Conservation (phyloP, 2,329 filamentous ascomycete species). For the Penicillium sp. region DNA sequence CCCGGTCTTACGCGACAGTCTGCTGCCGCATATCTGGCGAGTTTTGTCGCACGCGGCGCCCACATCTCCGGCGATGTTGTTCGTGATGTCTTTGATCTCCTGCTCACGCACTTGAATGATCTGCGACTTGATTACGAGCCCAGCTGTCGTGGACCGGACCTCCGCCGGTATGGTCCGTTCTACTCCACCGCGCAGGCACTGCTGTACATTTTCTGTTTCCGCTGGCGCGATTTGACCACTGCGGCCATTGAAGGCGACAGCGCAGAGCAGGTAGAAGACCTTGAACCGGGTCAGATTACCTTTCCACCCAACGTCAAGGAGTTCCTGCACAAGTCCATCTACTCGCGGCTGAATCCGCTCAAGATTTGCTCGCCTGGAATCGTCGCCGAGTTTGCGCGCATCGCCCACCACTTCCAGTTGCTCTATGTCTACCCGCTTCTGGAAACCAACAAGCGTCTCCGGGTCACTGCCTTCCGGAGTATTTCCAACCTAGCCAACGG, state of each 20-base stretch:
- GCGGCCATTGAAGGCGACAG: constrained; percentile 51
- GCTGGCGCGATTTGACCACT: constrained; percentile 80
- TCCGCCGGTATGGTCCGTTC: constrained; percentile 75
- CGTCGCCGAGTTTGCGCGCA: constrained; percentile 82
- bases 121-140: constrained; percentile 68
- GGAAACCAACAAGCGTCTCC: constrained; percentile 85
- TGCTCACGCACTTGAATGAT: constrained; percentile 69
- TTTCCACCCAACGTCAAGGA: constrained; percentile 74
- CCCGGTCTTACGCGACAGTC: constrained; percentile 72
- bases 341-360: constrained; percentile 85
- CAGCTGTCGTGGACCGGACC: constrained; percentile 74
- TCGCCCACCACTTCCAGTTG: constrained; percentile 78
- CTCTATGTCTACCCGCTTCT: constrained; percentile 84
- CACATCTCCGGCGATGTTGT: constrained; percentile 71
- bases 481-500: constrained; percentile 35
- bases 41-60: constrained; percentile 85
- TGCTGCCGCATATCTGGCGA: constrained; percentile 85
- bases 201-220: constrained; percentile 95
- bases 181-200: constrained; percentile 85
- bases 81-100: constrained; percentile 72
- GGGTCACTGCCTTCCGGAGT: constrained; percentile 61
- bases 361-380: constrained; percentile 90
- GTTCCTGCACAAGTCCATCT: constrained; percentile 68
- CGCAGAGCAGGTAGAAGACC: constrained; percentile 50
- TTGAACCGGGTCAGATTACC: constrained; percentile 62